Evolutionary conservation across 2,329 filamentous ascomycete species (phyloP), one percentile per base, ranked within the genome.

Genomic region (Fusarium sp.): DNA sequence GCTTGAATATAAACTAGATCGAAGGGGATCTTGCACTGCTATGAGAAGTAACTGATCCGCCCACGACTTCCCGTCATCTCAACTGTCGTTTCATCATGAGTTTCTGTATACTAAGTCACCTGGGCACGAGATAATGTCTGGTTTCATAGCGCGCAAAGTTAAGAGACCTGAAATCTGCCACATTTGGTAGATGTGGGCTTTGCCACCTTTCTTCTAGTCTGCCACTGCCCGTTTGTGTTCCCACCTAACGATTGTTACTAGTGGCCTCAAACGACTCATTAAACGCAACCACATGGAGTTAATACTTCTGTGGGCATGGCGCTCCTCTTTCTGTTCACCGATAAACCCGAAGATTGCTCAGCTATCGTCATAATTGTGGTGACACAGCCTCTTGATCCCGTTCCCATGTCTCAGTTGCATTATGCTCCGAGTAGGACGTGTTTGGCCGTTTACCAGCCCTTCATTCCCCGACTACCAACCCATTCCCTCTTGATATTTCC

Each of bases 191-290:
- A 11, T 17, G 3, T 22, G 9, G 8, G 11, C 5, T 20, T 36
- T 2, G 33, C 49, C 33, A 36, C 33, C 24, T 20, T 14, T 26
- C 3, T 36, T 38, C n/a, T 7, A 5, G 20, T 13, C n/a, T 15
- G n/a, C 4, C 6, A 52, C 12, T 8, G 14, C 5, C 12, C 9
- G 24, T 20, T 14, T 28, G n/a, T 5, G 5, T 38, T 20, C 11
- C 33, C n/a, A 26, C 5, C 12, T 1, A 5, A 7, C 0, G 2
- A 15, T 2, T 22, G 4, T 17, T 4, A 4, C 0, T 0, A 10
- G 17, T 14, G 49, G 12, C 22, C 49, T 38, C n/a, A n/a, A n/a
- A n/a, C n/a, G n/a, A n/a, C n/a, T n/a, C n/a, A n/a, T n/a, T n/a
- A n/a, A n/a, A n/a, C n/a, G n/a, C n/a, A n/a, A n/a, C n/a, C n/a